These are phyloP conservation scores for Beauveria brongniartii DNA, from an alignment of 2,329 filamentous ascomycete genomes.

Conservation along the genomic window DNA sequence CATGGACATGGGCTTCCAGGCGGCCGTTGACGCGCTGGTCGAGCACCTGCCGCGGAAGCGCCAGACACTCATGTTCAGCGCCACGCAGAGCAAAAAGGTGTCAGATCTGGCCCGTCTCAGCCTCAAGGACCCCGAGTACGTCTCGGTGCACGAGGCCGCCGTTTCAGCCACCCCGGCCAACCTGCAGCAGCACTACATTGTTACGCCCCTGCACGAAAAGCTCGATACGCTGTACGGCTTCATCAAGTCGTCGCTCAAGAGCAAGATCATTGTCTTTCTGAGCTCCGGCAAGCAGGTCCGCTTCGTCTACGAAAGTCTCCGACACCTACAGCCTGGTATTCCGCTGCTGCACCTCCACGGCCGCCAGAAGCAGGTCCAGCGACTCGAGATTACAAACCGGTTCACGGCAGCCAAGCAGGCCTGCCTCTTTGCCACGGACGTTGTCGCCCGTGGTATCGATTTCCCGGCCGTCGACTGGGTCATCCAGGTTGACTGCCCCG, in stretches of 20 bases:
- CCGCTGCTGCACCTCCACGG: conserved; percentile 88
- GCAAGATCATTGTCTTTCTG: conserved; percentile 91
- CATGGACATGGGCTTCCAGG: conserved; percentile 94
- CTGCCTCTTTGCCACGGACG: conserved; percentile 91
- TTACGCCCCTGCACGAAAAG: conserved; percentile 80
- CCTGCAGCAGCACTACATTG: conserved; percentile 84
- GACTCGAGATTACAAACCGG: conserved; percentile 77
- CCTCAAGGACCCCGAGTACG: conserved; percentile 85
- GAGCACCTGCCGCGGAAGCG: conserved; percentile 79
- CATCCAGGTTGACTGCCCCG: conserved; percentile 94
- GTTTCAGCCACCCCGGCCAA: conserved; percentile 70
- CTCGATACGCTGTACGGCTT: conserved; percentile 90
- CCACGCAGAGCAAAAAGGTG: conserved; percentile 90
- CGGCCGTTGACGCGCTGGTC: conserved; percentile 82
- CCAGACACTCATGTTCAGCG: conserved; percentile 92
- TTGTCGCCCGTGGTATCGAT: conserved; percentile 87
- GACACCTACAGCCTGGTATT: conserved; percentile 89
- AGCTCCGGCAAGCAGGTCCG: conserved; percentile 95
- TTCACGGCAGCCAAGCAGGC: conserved; percentile 76
- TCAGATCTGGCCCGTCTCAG: conserved; percentile 86
- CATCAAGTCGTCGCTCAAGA: conserved; percentile 81
- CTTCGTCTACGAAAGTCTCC: conserved; percentile 89
- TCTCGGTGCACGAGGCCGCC: conserved; percentile 84
- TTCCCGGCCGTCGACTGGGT: conserved; percentile 98
- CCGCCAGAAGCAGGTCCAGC: conserved; percentile 82